Evolutionary conservation across 305 asterid species (phyloP).

Genomic region (Solanum hybrid): DNA sequence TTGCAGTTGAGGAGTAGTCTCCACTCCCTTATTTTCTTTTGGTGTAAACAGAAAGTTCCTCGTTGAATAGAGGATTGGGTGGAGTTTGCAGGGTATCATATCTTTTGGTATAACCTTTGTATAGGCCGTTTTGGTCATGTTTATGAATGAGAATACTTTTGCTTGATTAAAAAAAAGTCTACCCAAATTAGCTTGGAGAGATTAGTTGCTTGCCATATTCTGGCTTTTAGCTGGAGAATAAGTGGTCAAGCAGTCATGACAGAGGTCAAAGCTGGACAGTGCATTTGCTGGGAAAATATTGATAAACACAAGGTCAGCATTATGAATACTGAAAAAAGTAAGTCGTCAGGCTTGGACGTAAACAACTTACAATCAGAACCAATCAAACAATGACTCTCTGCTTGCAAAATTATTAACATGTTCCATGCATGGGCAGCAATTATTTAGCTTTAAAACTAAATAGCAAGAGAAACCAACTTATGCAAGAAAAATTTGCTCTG

Average conservation of each 20-base stretch:
- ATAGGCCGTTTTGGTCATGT: background rate
- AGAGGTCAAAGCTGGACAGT: background rate
- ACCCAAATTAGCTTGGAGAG: background rate
- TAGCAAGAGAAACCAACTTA: background rate
- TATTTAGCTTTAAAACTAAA: background rate
- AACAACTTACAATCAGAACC: background rate
- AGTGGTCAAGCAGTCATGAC: background rate
- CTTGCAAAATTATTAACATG: background rate
- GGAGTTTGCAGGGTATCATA: background rate
- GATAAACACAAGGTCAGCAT: background rate
- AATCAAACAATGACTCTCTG: background rate
- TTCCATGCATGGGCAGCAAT: background rate
- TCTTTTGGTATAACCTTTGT: background rate
- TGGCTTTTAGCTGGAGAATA: background rate
- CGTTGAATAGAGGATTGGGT: background rate
- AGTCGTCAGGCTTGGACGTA: background rate
- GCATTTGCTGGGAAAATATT: background rate
- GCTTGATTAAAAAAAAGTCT: background rate
- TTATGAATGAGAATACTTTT: background rate
- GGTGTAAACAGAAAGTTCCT: background rate
- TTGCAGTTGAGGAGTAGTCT: background rate
- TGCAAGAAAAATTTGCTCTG: constrained; percentile 4
- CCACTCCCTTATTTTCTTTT: background rate
- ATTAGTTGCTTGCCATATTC: background rate
- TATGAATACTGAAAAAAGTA: background rate